Evolutionary conservation across 2,329 filamentous ascomycete genomes (phyloP), one percentile per base, ranked within the genome.

Genomic region (Trichoderma koningii): DNA sequence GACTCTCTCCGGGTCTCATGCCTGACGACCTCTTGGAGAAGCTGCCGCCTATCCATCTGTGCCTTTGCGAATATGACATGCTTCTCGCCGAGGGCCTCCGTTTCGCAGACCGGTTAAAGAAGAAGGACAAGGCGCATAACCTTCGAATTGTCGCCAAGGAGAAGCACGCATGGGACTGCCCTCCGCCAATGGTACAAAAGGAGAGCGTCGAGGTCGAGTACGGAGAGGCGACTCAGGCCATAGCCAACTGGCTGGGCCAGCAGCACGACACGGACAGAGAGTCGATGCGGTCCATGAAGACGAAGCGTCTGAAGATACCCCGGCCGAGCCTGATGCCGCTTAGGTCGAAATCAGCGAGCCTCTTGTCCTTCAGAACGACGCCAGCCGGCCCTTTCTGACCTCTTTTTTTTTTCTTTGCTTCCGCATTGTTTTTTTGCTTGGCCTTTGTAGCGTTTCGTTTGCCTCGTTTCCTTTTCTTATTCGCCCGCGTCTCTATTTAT

Each of bases 11-110:
- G 0, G 83, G 81, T 3, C 79, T 85, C 7, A 86, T 87, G 64
- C 73, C 81, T 0, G 82, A 86, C 68, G 79, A 80, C 30, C 70
- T 84, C n/a, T 69, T 89, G 3, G 76, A 76, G 12, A 77, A 85
- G 45, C 81, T 87, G 3, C 78, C 81, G 0, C 81, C 83, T 17
- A 74, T 89, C 3, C 78, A 88, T 19, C 75, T 88, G 48, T 85
- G 84, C 69, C 82, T 87, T 3, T 89, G 87, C 75, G 87, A 89
- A 75, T 85, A 82, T 73, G 85, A 89, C 72, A 88, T 89, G 85
- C 74, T 89, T n/a, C 79, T 86, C 10, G 77, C 76, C 2, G 86
- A 89, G 71, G 86, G 85, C 12, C 78, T 88, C 66, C 78, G 80
- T 5, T 88, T 93, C 68, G 82, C 85, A 12, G 80, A 86, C 59